Base-by-base conservation (phyloP, 805 yeast genomes). In the Starmerella etchellsii region DNA sequence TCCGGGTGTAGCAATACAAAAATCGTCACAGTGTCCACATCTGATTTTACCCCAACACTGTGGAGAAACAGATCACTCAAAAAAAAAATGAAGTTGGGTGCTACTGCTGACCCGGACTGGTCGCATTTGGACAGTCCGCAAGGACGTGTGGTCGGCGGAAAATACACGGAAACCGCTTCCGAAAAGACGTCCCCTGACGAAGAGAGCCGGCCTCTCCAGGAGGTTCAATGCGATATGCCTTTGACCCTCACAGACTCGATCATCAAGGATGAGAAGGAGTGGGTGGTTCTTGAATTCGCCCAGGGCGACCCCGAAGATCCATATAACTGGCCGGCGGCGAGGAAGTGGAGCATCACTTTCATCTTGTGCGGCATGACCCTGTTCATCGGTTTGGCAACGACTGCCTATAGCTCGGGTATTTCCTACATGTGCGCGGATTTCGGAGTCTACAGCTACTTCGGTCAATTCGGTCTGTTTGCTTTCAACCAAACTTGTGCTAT, bases 271-370 rank as follows among this genome's bases (percentile, higher is more conserved):
- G 52, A 42, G 8, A 48, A 48, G 42, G 53, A 49, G 41, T 49
- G 53, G 53, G 50, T 47, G 8, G 53, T 49, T 2, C 46, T 79
- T 43, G 88, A 82, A 57, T 81, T 83, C 56, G 95, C 87, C 42
- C 85, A 95, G 0, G 71, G 73, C 47, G 97, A 87, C 58, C 93
- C 94, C 0, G 88, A 74, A 52, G 87, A 87, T 61, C 96, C 96
- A 23, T 78, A 77, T 55, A 85, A 85, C 60, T 85, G 96, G 96
- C 63, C 70, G 21, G 40, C 64, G 25, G 50, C 52, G 48, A 40
- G 58, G 19, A 56, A 54, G 49, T 54, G 64, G 60, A 36, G 46
- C 25, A 56, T 78, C 56, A 84, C 96, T 0, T 56, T 79, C 24
- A 48, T 76, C 9, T 65, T 82, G 20, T 76, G 95, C 1, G 49